Conservation (phyloP, 75 land plant genomes). For the Larix kaempferi region DNA sequence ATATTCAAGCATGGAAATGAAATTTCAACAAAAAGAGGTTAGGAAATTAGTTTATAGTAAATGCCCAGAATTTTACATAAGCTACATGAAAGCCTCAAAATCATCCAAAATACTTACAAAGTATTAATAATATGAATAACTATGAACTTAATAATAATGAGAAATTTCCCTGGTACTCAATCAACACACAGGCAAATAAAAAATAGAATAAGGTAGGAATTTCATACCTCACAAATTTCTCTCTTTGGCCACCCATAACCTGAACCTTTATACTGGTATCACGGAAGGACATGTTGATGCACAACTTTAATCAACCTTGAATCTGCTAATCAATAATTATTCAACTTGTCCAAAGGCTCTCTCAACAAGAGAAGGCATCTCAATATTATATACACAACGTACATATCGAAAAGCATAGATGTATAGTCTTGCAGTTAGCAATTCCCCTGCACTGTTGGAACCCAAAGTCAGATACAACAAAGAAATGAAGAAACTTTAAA, state of each 20-base stretch:
- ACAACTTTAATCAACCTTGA: background rate
- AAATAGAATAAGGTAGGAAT: background rate
- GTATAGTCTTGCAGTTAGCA: background rate
- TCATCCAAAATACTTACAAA: too few species aligned
- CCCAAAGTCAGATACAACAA: background rate
- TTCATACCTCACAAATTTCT: conserved; percentile 9
- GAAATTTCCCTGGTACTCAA: background rate
- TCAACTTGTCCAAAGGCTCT: background rate
- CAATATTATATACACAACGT: background rate
- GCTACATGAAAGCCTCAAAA: too few species aligned
- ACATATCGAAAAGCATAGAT: background rate
- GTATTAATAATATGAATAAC: background rate
- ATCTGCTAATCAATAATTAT: background rate
- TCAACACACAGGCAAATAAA: background rate
- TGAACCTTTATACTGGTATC: conserved; percentile 4
- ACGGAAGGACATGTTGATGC: background rate
- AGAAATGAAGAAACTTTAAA: background rate
- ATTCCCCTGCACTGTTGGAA: conserved; percentile 3
- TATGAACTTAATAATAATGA: background rate
- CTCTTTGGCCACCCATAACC: conserved; percentile 7
- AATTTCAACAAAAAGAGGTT: too few species aligned
- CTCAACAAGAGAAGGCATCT: background rate
- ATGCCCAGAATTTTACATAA: too few species aligned
- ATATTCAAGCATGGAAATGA: too few species aligned
- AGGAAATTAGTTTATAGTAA: too few species aligned